Evolutionary conservation across 1,284 basidiomycete genomes (phyloP).

Genomic region (Trichosporon faecale): DNA sequence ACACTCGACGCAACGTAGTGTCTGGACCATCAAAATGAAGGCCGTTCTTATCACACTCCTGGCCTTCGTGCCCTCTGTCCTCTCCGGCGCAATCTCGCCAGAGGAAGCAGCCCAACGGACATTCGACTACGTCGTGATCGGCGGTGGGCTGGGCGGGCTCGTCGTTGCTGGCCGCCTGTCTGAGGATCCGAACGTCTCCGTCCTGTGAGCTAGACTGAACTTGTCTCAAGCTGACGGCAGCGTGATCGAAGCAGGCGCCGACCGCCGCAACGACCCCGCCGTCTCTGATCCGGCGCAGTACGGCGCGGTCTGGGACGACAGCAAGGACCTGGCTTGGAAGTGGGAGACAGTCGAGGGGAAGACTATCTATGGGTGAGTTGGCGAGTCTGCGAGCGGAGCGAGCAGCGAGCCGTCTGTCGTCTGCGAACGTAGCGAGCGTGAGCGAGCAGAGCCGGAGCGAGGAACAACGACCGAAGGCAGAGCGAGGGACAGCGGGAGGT

Average conservation of each 20-base stretch:
- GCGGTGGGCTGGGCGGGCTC: constrained; percentile 21
- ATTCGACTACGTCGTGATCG: constrained; percentile 21
- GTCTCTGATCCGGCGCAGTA: constrained; percentile 26
- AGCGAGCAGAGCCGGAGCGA: too few species aligned
- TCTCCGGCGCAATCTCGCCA: not conserved
- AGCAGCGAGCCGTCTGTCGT: too few species aligned
- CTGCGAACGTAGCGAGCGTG: too few species aligned
- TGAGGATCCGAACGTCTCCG: constrained; percentile 13
- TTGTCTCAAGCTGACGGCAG: constrained; percentile 11
- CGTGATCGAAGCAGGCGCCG: constrained; percentile 32
- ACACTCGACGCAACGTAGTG: not conserved
- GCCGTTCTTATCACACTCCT: not conserved
- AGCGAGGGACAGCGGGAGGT: too few species aligned
- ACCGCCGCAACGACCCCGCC: constrained; percentile 26
- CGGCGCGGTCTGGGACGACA: constrained; percentile 20
- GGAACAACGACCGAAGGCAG: too few species aligned
- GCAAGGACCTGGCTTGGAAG: constrained; percentile 27
- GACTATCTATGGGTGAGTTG: constrained; percentile 22
- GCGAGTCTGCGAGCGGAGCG: not conserved
- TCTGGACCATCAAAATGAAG: not conserved
- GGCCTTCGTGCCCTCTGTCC: not conserved
- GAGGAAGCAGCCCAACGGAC: not conserved
- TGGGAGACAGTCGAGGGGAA: constrained; percentile 22
- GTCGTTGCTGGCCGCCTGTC: constrained; percentile 17
- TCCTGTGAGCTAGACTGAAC: constrained; percentile 3